phyloP scores from a whole-genome alignment of 2,329 filamentous ascomycete genomes.

The Aureobasidium subglaciale region DNA sequence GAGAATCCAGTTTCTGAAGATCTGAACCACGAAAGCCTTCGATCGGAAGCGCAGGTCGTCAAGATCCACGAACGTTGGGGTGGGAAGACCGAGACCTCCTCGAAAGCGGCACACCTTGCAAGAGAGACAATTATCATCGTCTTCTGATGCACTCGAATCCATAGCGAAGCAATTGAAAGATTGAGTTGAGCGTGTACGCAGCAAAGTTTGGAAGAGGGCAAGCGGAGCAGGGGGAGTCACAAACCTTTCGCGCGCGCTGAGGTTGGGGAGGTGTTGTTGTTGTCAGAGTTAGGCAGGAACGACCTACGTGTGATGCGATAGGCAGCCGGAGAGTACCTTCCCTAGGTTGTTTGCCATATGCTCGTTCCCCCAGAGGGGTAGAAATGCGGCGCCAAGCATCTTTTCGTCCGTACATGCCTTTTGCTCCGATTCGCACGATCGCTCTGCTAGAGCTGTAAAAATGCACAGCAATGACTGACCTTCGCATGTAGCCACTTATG shows the following conservation, averaged over 20 bases:
- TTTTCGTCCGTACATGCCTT: neutral
- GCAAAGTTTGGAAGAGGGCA: neutral
- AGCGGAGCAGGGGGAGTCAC: neutral
- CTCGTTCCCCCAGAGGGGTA: neutral
- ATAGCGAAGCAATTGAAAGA: neutral
- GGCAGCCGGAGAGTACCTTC: neutral
- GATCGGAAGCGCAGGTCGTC: slow-evolving; percentile 22
- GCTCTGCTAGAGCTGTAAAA: no score
- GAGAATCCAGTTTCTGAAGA: slow-evolving; percentile 31
- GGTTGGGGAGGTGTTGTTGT: neutral
- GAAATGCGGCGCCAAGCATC: neutral
- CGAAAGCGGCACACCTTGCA: slow-evolving; percentile 9
- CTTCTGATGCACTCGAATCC: slow-evolving; percentile 1
- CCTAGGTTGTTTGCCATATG: slow-evolving; percentile 1
- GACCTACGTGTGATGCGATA: neutral
- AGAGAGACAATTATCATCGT: slow-evolving; percentile 3
- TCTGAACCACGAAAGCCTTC: slow-evolving; percentile 20
- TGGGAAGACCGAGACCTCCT: slow-evolving; percentile 20
- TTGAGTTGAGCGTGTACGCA: neutral
- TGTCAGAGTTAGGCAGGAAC: neutral
- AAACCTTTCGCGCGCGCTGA: neutral
- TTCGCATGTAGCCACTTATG: no score
- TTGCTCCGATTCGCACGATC: no score
- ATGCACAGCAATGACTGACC: no score
- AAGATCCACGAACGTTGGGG: slow-evolving; percentile 12